These are phyloP conservation scores for Apiospora hydei DNA, from an alignment of 2,329 filamentous ascomycete genomes.

Conservation along the genomic window DNA sequence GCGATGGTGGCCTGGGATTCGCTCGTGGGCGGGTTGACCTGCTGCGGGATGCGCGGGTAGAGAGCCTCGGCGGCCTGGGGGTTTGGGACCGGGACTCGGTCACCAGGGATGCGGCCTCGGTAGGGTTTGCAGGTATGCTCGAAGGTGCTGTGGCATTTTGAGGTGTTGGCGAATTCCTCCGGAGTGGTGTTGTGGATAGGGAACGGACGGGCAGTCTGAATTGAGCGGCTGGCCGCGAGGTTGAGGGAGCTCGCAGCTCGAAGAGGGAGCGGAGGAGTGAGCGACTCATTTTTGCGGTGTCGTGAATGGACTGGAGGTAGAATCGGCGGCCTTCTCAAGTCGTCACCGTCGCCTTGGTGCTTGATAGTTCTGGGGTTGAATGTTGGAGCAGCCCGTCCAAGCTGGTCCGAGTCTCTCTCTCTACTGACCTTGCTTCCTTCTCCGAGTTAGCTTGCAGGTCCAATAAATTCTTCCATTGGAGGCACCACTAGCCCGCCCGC, in stretches of 20 bases:
- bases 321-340: background rate
- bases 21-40: conserved; percentile 42
- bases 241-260: conserved; percentile 60
- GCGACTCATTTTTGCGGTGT: conserved; percentile 56
- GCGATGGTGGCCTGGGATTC: conserved; percentile 57
- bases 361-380: background rate
- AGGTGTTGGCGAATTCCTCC: background rate
- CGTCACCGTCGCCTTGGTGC: conserved; percentile 5
- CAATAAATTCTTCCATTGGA: conserved; percentile 12
- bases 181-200: conserved; percentile 36
- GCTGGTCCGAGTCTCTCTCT: background rate
- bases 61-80: background rate
- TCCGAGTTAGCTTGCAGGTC: background rate
- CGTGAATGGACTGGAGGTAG: background rate
- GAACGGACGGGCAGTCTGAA: conserved; percentile 33
- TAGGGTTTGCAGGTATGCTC: background rate
- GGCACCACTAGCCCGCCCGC: background rate
- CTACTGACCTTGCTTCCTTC: background rate
- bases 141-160: background rate
- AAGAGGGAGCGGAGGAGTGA: conserved; percentile 68
- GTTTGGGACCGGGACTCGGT: conserved; percentile 12
- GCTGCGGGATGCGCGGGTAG: conserved; percentile 31
- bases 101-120: conserved; percentile 24
- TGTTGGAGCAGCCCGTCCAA: background rate
- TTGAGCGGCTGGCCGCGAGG: conserved; percentile 54